Evolutionary conservation across 768 basidiomycete species (phyloP).

Genomic region (Leccinum variicolor): DNA sequence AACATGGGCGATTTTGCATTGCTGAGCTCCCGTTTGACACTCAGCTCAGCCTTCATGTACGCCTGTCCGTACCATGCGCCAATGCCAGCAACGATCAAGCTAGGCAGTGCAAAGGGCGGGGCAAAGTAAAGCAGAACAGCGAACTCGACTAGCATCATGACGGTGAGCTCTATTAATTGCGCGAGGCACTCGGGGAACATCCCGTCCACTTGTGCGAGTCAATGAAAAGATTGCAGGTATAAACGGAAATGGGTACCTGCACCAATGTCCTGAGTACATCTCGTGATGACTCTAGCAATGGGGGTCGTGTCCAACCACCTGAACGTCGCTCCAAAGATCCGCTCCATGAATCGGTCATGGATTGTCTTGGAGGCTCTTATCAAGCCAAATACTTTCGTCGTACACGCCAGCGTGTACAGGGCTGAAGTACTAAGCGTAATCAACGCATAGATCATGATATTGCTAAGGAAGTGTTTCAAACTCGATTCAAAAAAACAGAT

Average conservation of each 20-base stretch:
- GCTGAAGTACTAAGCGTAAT: constrained; percentile 32
- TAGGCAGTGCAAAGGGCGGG: constrained; percentile 23
- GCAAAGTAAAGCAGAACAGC: constrained; percentile 1
- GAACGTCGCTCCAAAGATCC: constrained; percentile 58
- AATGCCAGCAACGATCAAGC: constrained; percentile 23
- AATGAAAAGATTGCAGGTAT: not conserved
- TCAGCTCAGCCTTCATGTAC: constrained; percentile 42
- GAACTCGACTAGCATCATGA: constrained; percentile 3
- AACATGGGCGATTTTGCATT: constrained; percentile 22
- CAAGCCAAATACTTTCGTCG: constrained; percentile 42
- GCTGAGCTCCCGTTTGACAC: constrained; percentile 30
- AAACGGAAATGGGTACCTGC: not conserved
- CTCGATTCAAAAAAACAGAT: not conserved
- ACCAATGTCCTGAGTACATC: constrained; percentile 50
- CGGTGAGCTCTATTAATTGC: not conserved
- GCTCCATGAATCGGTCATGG: constrained; percentile 48
- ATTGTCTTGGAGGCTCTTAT: constrained; percentile 54
- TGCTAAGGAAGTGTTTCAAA: constrained; percentile 32
- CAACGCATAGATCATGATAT: constrained; percentile 42
- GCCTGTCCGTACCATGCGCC: constrained; percentile 36
- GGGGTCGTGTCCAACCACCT: constrained; percentile 50
- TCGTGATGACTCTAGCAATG: constrained; percentile 27
- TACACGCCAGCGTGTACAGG: constrained; percentile 32
- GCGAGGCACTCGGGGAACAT: not conserved
- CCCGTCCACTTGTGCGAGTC: constrained; percentile 10